A percentile compares a stretch with the other conserved stretches of the same genome.
Conservation (phyloP, 139 green algal species). For the Asterochloris erici region DNA sequence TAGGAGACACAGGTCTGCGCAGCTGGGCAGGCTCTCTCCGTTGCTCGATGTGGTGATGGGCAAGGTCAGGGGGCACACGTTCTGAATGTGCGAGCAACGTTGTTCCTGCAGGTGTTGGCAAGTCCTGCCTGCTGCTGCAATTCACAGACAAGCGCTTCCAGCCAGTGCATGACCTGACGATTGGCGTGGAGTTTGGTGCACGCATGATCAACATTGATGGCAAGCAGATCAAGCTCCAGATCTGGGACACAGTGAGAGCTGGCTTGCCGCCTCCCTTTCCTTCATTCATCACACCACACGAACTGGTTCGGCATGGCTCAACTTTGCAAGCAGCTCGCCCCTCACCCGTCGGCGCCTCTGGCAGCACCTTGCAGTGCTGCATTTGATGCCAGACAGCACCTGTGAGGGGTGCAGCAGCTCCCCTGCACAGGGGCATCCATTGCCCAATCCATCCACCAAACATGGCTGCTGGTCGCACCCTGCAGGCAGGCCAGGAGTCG, state of each 20-base stretch:
- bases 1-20: constrained; percentile 88
- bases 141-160: constrained; percentile 99
- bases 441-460: too few relatives aligned
- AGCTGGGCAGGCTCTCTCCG: neutral
- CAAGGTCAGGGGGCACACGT: neutral
- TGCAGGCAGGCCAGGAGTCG: constrained; percentile 94
- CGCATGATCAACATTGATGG: constrained; percentile 98
- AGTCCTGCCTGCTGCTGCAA: constrained; percentile 98
- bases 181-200: constrained; percentile 95
- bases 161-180: constrained; percentile 86
- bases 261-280: too few relatives aligned
- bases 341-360: too few relatives aligned
- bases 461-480: neutral
- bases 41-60: too few relatives aligned
- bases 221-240: constrained; percentile 99
- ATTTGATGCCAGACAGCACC: too few relatives aligned
- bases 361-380: too few relatives aligned
- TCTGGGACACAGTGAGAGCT: constrained; percentile 86
- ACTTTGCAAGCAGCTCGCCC: too few relatives aligned
- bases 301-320: too few relatives aligned
- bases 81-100: too few relatives aligned
- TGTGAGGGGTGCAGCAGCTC: too few relatives aligned
- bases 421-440: too few relatives aligned
- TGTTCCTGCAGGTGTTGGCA: constrained; percentile 87
- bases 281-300: too few relatives aligned